These are phyloP conservation scores for Thalassia testudinum DNA, from an alignment of 116 monocot genomes.

Conservation along the genomic window DNA sequence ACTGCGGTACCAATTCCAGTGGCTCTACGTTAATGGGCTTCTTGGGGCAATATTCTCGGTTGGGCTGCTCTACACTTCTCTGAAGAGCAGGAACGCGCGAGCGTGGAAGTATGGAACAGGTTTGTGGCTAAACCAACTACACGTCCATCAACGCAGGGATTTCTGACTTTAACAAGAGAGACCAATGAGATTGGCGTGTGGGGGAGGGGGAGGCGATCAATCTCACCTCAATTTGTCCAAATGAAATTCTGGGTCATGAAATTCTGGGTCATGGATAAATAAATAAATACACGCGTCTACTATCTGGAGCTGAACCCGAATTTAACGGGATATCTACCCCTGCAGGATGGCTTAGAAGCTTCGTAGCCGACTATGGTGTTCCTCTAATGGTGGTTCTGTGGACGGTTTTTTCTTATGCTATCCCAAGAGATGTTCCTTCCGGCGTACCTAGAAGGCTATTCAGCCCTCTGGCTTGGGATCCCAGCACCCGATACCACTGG, in stretches of 20 bases:
- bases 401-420: slow-evolving; percentile 66
- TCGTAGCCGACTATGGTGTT: slow-evolving; percentile 88
- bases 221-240: no score
- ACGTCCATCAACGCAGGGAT: no score
- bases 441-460: slow-evolving; percentile 78
- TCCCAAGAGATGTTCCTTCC: slow-evolving; percentile 41
- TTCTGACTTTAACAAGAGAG: no score
- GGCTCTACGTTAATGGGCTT: slow-evolving; percentile 80
- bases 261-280: no score
- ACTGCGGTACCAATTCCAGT: slow-evolving; percentile 49
- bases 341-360: slow-evolving; percentile 81
- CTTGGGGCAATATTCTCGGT: slow-evolving; percentile 55
- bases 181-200: no score
- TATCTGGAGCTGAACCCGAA: no score
- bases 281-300: no score
- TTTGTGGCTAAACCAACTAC: slow-evolving; percentile 5
- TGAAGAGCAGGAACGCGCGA: slow-evolving; percentile 71
- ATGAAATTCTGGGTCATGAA: no score
- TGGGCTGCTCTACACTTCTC: slow-evolving; percentile 58
- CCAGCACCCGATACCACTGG: slow-evolving; percentile 59
- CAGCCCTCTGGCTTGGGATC: slow-evolving; percentile 80
- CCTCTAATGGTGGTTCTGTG: slow-evolving; percentile 80
- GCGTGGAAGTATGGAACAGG: slow-evolving; percentile 80
- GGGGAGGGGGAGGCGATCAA: no score
- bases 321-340: background rate